Evolutionary conservation across 2,329 filamentous ascomycete genomes (phyloP).

Genomic region (Colletotrichum destructivum): DNA sequence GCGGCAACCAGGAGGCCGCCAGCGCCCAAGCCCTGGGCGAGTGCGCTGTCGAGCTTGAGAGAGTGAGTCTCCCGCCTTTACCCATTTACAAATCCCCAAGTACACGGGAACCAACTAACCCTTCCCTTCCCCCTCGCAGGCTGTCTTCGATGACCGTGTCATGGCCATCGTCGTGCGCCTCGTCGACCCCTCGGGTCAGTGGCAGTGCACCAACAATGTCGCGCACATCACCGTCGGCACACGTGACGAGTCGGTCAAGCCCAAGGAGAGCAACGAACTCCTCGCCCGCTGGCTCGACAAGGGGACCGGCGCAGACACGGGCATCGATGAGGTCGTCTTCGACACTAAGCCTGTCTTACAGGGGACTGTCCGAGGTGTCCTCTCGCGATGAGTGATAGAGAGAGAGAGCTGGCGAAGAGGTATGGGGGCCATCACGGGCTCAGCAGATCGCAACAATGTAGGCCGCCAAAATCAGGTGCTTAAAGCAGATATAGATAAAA

Average conservation of each 20-base stretch:
- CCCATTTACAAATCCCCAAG: neutral
- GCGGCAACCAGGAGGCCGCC: conserved; percentile 51
- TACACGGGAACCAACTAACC: conserved; percentile 6
- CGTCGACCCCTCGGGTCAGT: conserved; percentile 67
- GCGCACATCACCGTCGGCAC: conserved; percentile 95
- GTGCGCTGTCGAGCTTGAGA: conserved; percentile 75
- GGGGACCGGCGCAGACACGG: conserved; percentile 60
- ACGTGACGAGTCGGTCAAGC: conserved; percentile 80
- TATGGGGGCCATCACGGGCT: neutral
- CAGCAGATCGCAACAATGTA: neutral
- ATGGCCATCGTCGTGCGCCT: conserved; percentile 94
- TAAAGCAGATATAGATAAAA: too few species aligned
- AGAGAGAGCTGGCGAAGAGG: neutral
- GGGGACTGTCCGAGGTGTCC: conserved; percentile 64
- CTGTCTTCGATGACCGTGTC: conserved; percentile 88
- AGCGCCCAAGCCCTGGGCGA: conserved; percentile 67
- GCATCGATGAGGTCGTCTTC: conserved; percentile 65
- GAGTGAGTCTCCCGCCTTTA: conserved; percentile 55
- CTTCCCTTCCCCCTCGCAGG: conserved; percentile 49
- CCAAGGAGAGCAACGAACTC: conserved; percentile 93
- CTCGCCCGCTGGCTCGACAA: conserved; percentile 80
- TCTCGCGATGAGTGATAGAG: conserved; percentile 58
- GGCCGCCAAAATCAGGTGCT: neutral
- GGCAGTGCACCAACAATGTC: conserved; percentile 82
- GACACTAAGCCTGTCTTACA: conserved; percentile 64